phyloP scores from a whole-genome alignment of 2,329 filamentous ascomycete genomes.

The Fusarium sp. region DNA sequence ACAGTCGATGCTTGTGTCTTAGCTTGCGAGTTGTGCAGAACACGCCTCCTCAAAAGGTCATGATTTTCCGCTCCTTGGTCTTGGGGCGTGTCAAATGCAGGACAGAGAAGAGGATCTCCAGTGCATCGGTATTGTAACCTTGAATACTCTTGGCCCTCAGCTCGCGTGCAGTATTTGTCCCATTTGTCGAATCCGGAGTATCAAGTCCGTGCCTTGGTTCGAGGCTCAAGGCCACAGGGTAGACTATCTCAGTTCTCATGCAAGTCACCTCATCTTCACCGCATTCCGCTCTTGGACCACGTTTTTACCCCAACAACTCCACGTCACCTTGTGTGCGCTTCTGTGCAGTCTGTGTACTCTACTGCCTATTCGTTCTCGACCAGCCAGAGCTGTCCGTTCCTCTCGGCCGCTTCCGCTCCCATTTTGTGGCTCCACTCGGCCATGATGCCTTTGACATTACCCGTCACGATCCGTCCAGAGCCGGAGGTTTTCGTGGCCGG shows the following conservation, averaged over 20 bases:
- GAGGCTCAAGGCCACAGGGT: neutral
- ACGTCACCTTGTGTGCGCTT: conserved; percentile 15
- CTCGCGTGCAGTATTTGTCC: neutral
- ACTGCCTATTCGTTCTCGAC: neutral
- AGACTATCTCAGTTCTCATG: conserved; percentile 10
- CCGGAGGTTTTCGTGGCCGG: neutral
- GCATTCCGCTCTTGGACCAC: conserved; percentile 28
- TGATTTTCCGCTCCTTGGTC: conserved; percentile 13
- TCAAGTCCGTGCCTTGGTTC: neutral
- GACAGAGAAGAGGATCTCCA: neutral
- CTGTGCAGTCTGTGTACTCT: neutral
- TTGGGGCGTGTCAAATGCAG: conserved; percentile 16
- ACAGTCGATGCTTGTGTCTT: conserved; percentile 17
- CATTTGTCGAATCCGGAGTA: neutral
- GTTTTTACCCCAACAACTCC: conserved; percentile 32
- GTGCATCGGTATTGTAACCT: neutral
- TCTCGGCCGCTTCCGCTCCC: conserved; percentile 22
- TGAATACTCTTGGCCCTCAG: neutral
- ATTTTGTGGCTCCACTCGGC: conserved; percentile 13
- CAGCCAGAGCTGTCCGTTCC: neutral
- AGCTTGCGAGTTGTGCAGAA: conserved; percentile 1
- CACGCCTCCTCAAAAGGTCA: conserved; percentile 15
- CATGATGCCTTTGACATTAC: neutral
- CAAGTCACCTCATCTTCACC: conserved; percentile 34
- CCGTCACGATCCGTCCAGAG: neutral